These are phyloP conservation scores for Diospyros kaki DNA, from an alignment of 148 eudicot genomes.

Conservation along the genomic window DNA sequence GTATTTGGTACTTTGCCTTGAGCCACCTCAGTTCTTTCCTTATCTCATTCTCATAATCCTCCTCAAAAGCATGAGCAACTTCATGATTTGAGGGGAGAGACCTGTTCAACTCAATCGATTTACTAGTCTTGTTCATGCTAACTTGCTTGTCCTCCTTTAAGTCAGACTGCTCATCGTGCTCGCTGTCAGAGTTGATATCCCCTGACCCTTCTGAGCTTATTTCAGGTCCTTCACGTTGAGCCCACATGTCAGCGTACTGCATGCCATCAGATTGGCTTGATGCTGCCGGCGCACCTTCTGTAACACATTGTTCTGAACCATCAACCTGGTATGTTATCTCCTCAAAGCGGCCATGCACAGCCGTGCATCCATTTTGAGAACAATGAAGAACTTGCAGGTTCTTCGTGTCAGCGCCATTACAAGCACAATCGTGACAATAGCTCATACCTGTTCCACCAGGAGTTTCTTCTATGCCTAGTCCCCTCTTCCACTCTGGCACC, in stretches of 20 bases:
- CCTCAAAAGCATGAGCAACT: conserved; percentile 12
- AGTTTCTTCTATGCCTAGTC: conserved; percentile 24
- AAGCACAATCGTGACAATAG: conserved; percentile 29
- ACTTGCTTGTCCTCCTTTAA: conserved; percentile 16
- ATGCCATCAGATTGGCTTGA: conserved; percentile 37
- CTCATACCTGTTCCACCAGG: neutral
- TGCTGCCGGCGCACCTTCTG: conserved; percentile 30
- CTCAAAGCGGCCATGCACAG: conserved; percentile 70
- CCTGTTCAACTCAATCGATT: conserved; percentile 9
- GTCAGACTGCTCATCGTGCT: conserved; percentile 16
- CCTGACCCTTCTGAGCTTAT: conserved; percentile 25
- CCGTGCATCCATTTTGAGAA: conserved; percentile 48
- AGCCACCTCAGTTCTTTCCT: conserved; percentile 46
- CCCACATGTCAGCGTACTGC: conserved; percentile 33
- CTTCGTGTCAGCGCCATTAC: conserved; percentile 27
- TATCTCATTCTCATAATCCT: conserved; percentile 34
- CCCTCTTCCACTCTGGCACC: conserved; percentile 62
- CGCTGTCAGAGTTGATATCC: conserved; percentile 18
- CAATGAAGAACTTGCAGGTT: conserved; percentile 37
- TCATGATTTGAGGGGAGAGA: conserved; percentile 34
- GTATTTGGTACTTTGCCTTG: conserved; percentile 51
- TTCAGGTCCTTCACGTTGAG: conserved; percentile 39
- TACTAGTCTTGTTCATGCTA: neutral
- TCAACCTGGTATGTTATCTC: conserved; percentile 63
- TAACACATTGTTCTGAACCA: conserved; percentile 29